Evolutionary conservation across 2,329 filamentous ascomycete genomes (phyloP), one percentile per base, ranked within the genome.

Genomic region (Phymatotrichopsis omnivora): DNA sequence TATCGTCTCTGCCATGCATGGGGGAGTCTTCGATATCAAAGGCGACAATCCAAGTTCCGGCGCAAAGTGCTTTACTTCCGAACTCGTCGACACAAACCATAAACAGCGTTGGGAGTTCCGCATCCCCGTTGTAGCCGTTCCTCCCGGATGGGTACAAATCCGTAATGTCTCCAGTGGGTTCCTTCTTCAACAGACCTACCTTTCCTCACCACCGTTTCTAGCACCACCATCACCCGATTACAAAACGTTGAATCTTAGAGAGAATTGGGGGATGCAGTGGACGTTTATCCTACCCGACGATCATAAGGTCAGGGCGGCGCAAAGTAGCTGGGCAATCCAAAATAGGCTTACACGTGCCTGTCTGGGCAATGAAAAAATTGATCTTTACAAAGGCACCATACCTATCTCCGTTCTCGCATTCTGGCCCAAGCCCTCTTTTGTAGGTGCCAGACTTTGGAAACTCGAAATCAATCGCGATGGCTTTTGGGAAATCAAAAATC

Each of bases 261-360:
- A 35, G 24, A 35, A 22, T n/a, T 35, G 32, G 32, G 32, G 32
- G 14, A 35, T 22, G 6, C 32, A 35, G 7, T 35, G 32, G 32
- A 16, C 12, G 3, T 20, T 35, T 5, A 22, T 22, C 16, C 32
- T 12, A 16, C n/a, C 24, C 4, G 16, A 17, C 14, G n/a, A n/a
- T n/a, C n/a, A n/a, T n/a, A 19, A 20, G 14, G n/a, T 12, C 14
- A 35, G 19, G 8, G 6, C 16, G 14, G 32, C 19, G 7, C 20
- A 20, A n/a, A 35, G 24, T 20, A 12, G 19, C 14, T 35, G 32
- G 32, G 14, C n/a, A 12, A 35, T 35, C 11, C 20, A 12, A 17
- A 35, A 35, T 22, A 17, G 32, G 3, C 32, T 35, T 12, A 35
- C 32, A 4, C 4, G n/a, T 4, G 32, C 19, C 8, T 22, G 20